A percentile compares a stretch with the other conserved stretches of the same genome.
phyloP scores from a whole-genome alignment of 345 rosid species.

The Pelargonium nanum region DNA sequence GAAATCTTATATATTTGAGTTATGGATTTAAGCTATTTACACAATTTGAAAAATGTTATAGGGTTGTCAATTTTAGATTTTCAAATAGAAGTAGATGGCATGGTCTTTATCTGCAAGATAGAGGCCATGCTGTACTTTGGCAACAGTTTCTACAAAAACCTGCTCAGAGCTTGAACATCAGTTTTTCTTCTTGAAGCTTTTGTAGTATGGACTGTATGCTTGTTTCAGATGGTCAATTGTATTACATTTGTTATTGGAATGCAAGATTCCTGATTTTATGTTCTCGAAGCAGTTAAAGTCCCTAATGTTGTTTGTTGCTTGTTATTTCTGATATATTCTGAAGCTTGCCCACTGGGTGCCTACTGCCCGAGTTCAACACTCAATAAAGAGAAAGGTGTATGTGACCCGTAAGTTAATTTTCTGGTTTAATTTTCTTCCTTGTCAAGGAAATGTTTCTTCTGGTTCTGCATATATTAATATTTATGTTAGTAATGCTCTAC shows the following conservation, averaged over 20 bases:
- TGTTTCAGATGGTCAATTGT: slow-evolving; percentile 5
- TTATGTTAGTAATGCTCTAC: slow-evolving; percentile 41
- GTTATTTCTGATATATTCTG: slow-evolving; percentile 15
- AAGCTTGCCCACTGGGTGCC: slow-evolving; percentile 95
- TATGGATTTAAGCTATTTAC: too few relatives aligned
- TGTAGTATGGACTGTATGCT: neutral
- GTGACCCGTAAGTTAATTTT: slow-evolving; percentile 81
- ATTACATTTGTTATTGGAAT: neutral
- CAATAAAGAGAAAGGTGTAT: slow-evolving; percentile 64
- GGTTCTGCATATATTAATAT: slow-evolving; percentile 24
- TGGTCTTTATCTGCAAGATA: too few relatives aligned
- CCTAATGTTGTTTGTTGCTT: slow-evolving; percentile 2
- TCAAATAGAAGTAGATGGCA: too few relatives aligned
- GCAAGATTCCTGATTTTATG: neutral
- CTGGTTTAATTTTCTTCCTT: slow-evolving; percentile 2
- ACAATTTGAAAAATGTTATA: too few relatives aligned
- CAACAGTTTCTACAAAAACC: neutral
- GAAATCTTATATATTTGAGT: too few relatives aligned
- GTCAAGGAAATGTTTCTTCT: slow-evolving; percentile 5
- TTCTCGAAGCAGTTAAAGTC: neutral
- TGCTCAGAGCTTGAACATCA: neutral
- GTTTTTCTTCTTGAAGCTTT: neutral
- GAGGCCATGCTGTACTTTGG: neutral
- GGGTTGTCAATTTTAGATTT: too few relatives aligned
- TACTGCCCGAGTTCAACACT: slow-evolving; percentile 69